Percentiles rank a stretch among this genome's conserved stretches.
Conservation (phyloP, 1,139 yeast genomes). For the Candida gigantensis region DNA sequence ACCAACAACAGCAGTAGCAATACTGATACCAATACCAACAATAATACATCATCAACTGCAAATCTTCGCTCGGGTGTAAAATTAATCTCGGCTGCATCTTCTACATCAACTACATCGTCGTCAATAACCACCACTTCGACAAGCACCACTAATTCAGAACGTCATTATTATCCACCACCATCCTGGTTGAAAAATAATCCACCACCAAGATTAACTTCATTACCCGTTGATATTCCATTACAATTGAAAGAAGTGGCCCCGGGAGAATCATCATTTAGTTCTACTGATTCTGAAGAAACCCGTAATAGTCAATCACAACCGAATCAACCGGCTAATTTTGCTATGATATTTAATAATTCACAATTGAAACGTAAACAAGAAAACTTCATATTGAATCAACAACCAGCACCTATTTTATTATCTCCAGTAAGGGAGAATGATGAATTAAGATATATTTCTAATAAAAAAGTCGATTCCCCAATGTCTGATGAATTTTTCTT, state of each 20-base stretch:
- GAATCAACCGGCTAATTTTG: slow-evolving; percentile 5
- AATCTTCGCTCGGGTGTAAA: too few relatives aligned
- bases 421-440: slow-evolving; percentile 5
- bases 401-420: slow-evolving; percentile 5
- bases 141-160: not conserved
- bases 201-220: slow-evolving; percentile 3
- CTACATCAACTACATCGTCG: not conserved
- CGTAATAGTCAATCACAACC: too few relatives aligned
- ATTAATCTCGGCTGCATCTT: not conserved
- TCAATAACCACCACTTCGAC: not conserved
- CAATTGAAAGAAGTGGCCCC: slow-evolving; percentile 7
- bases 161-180: not conserved
- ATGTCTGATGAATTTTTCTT: slow-evolving; percentile 9
- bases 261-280: slow-evolving; percentile 6
- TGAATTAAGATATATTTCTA: slow-evolving; percentile 2
- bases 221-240: slow-evolving; percentile 5
- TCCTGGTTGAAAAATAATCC: slow-evolving; percentile 1
- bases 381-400: not conserved
- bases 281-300: slow-evolving; percentile 4
- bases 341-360: slow-evolving; percentile 5
- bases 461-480: slow-evolving; percentile 9
- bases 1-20: not conserved
- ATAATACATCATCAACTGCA: not conserved
- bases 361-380: slow-evolving; percentile 7
- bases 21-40: not conserved